Evolutionary conservation across 306 rosid species (phyloP), one percentile per base, ranked within the genome.

Genomic region (Castanea crenata): DNA sequence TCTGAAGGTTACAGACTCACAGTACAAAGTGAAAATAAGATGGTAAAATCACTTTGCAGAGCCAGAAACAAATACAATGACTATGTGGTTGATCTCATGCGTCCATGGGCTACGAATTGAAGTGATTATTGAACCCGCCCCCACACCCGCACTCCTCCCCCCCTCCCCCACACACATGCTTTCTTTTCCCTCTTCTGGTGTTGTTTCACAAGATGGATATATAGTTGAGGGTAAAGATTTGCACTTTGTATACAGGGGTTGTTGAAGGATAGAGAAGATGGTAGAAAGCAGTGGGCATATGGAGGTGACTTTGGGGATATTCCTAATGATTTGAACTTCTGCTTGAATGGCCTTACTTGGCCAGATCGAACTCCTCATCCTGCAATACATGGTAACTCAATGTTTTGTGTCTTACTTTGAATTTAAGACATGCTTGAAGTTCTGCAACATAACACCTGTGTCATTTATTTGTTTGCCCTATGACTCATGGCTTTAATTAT

Each of bases 341-440:
- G 99, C 83, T 84, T 94, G 82, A 85, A 92, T 49, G 99, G 99
- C 59, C 79, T 92, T 79, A 49, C 69, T 19, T 94, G 89, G 87
- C 99, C 99, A 20, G 97, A 94, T 80, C 91, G 99, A 87, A 90
- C 90, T 85, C 89, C 97, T 55, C 99, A 94, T 89, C 99, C 99
- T 83, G 97, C 85, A 81, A 46, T 94, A 82, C 91, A 91, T 77
- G 97, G 97, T 91, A 86, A 88, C 27, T 75, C 44, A 57, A 74
- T 46, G 62, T 35, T 52, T 55, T 83, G 21, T 19, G 6, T 74
- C 52, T 70, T 79, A 38, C 35, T 44, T 71, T 20, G 15, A 38
- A 38, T 9, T 25, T 10, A 32, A 80, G n/a, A n/a, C 51, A 15
- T 10, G 51, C 70, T 71, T 44, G 35, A 46, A 29, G 73, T 38